Evolutionary conservation across 2,329 filamentous ascomycete genomes (phyloP).

Genomic region (Alternaria sp.): DNA sequence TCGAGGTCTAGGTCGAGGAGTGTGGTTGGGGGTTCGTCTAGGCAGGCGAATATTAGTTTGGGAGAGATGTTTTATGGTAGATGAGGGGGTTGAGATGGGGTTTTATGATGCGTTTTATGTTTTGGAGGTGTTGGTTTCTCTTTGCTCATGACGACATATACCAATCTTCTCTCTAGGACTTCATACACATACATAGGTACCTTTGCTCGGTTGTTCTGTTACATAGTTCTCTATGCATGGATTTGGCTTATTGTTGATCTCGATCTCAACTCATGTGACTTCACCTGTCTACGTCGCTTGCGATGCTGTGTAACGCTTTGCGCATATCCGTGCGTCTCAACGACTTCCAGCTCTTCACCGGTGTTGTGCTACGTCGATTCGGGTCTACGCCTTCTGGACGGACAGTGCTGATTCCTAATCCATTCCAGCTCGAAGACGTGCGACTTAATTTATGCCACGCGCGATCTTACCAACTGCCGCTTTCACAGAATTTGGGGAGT

Average conservation of each 20-base stretch:
- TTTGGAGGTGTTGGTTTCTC: neutral
- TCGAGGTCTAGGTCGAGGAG: constrained; percentile 38
- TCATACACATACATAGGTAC: neutral
- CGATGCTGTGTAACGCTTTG: neutral
- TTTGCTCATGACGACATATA: neutral
- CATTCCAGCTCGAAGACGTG: neutral
- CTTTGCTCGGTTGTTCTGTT: neutral
- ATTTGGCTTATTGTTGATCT: neutral
- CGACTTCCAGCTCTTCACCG: constrained; percentile 3
- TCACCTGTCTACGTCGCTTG: neutral
- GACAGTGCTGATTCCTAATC: constrained; percentile 41
- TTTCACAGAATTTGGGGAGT: neutral
- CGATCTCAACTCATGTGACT: neutral
- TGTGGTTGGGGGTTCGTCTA: constrained; percentile 37
- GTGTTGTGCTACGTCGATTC: constrained; percentile 7
- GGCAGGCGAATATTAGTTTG: constrained; percentile 37
- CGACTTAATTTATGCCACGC: neutral
- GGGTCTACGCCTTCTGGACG: constrained; percentile 37
- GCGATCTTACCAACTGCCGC: neutral
- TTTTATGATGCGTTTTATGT: neutral
- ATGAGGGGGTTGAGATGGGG: no score
- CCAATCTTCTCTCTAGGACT: constrained; percentile 1
- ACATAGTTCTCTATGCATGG: neutral
- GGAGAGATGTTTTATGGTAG: constrained; percentile 36
- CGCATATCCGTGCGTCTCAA: neutral